Evolutionary conservation across 805 yeast genomes (phyloP).

Genomic region (Danielia oregonensis): DNA sequence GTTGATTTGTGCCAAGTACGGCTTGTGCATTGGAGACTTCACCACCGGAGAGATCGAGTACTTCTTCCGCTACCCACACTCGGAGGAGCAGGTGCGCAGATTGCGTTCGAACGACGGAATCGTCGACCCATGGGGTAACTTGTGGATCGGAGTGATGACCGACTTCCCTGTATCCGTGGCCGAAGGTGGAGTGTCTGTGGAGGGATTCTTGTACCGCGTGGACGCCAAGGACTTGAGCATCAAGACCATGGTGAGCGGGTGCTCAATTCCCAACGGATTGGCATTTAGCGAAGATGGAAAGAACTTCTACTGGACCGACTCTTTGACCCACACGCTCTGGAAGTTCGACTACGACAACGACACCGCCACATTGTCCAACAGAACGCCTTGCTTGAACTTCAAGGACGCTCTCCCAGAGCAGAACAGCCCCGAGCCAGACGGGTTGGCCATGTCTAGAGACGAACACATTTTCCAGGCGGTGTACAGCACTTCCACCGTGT

Average conservation of each 20-base stretch:
- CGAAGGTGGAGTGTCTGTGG: constrained; percentile 32
- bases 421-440: constrained; percentile 69
- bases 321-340: constrained; percentile 32
- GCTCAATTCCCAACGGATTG: constrained; percentile 64
- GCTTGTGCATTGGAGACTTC: constrained; percentile 57
- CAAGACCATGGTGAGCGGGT: constrained; percentile 30
- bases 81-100: constrained; percentile 17
- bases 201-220: constrained; percentile 48
- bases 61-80: constrained; percentile 37
- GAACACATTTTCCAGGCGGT: constrained; percentile 64
- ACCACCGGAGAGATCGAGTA: constrained; percentile 30
- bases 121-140: constrained; percentile 70
- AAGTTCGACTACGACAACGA: constrained; percentile 33
- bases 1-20: constrained; percentile 60
- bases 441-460: constrained; percentile 55
- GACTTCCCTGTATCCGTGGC: constrained; percentile 36
- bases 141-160: constrained; percentile 81
- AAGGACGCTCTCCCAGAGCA: constrained; percentile 13
- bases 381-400: constrained; percentile 19
- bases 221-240: constrained; percentile 28
- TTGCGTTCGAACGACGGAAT: constrained; percentile 75
- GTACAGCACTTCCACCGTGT: constrained; percentile 57
- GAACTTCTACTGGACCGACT: constrained; percentile 40
- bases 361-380: constrained; percentile 27
- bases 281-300: constrained; percentile 29